These are phyloP conservation scores for Xylaria castorea DNA, from an alignment of 495 filamentous ascomycete species.

Conservation along the genomic window DNA sequence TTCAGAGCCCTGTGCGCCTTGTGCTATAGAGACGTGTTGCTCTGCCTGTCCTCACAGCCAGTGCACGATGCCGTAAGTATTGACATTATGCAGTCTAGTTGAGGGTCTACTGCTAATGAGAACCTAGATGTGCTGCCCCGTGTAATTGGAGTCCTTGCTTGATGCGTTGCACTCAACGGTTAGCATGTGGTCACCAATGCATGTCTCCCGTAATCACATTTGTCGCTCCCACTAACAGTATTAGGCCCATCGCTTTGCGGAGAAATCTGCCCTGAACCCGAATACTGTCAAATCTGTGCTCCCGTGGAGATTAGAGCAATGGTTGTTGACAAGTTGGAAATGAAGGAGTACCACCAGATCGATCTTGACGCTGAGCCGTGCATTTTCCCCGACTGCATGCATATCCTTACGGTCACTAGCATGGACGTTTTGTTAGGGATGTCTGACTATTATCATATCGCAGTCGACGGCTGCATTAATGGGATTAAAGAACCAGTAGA, in stretches of 20 bases:
- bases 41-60: constrained; percentile 61
- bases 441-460: constrained; percentile 53
- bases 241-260: constrained; percentile 67
- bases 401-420: constrained; percentile 66
- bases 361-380: constrained; percentile 66
- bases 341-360: constrained; percentile 60
- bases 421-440: constrained; percentile 72
- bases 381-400: constrained; percentile 72
- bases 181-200: constrained; percentile 65
- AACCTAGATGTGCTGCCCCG: constrained; percentile 63
- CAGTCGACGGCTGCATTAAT: neutral
- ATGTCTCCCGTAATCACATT: constrained; percentile 3
- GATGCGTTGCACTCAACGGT: constrained; percentile 55
- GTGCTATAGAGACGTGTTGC: constrained; percentile 58
- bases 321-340: constrained; percentile 63
- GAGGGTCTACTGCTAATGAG: neutral
- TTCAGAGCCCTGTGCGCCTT: constrained; percentile 68
- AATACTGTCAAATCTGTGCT: constrained; percentile 65
- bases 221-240: neutral
- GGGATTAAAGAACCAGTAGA: constrained; percentile 41
- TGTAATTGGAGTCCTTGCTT: constrained; percentile 72
- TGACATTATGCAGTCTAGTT: neutral
- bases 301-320: constrained; percentile 49
- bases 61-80: constrained; percentile 62
- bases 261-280: constrained; percentile 62